Evolutionary conservation across 805 yeast genomes (phyloP).

Genomic region (Sugiyamaella floridensis): DNA sequence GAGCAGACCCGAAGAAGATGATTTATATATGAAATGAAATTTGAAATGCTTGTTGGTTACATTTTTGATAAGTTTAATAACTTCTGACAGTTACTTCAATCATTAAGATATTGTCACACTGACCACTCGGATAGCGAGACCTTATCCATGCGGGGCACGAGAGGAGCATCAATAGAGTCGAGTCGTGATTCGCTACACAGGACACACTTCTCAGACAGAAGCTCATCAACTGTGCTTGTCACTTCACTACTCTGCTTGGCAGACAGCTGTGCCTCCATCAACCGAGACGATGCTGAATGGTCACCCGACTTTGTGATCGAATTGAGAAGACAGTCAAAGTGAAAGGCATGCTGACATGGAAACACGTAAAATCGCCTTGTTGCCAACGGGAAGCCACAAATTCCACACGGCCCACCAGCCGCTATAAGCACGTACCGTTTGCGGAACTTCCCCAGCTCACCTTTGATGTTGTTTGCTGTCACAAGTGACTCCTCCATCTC

Average conservation of each 20-base stretch:
- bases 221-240: constrained; percentile 35
- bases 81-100: background rate
- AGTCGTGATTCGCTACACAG: constrained; percentile 76
- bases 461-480: constrained; percentile 51
- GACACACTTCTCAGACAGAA: constrained; percentile 61
- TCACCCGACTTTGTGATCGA: constrained; percentile 56
- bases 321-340: constrained; percentile 76
- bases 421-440: constrained; percentile 60
- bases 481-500: constrained; percentile 71
- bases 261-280: constrained; percentile 45
- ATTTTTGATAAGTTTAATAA: too few relatives aligned
- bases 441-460: constrained; percentile 46
- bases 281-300: constrained; percentile 55
- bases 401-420: constrained; percentile 76
- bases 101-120: background rate
- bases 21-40: too few relatives aligned
- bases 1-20: too few relatives aligned
- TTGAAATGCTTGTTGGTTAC: too few relatives aligned
- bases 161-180: constrained; percentile 60
- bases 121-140: constrained; percentile 7
- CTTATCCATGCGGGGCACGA: constrained; percentile 29
- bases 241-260: constrained; percentile 15
- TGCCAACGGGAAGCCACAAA: constrained; percentile 64
- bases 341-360: constrained; percentile 88
- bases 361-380: constrained; percentile 69